Percentiles rank a stretch among this genome's conserved stretches.
These are phyloP conservation scores for Coemansia umbellata DNA, from an alignment of 192 early-diverging fungal genomes.

Conservation along the genomic window DNA sequence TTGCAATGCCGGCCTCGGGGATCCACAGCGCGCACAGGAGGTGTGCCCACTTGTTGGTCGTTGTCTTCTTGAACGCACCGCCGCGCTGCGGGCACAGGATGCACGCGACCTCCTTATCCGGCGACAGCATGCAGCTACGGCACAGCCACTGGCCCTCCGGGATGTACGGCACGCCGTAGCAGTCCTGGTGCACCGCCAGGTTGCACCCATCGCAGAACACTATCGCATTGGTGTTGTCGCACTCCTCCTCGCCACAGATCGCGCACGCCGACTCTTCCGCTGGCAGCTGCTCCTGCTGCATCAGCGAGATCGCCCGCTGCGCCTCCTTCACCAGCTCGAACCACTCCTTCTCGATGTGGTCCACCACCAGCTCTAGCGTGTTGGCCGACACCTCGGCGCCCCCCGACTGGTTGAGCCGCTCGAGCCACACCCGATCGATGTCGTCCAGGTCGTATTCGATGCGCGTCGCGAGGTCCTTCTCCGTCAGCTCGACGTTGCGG, in stretches of 20 bases:
- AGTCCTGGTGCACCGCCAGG: constrained; percentile 98
- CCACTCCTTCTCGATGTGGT: constrained; percentile 95
- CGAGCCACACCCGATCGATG: constrained; percentile 79
- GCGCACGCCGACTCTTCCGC: constrained; percentile 86
- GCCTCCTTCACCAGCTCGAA: constrained; percentile 87
- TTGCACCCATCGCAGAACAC: constrained; percentile 99
- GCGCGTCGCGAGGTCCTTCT: constrained; percentile 50
- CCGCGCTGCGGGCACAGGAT: constrained; percentile 89
- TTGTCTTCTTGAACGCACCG: constrained; percentile 96
- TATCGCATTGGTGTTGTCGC: constrained; percentile 98
- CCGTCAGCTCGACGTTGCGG: constrained; percentile 57
- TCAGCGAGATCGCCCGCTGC: constrained; percentile 60
- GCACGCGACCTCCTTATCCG: constrained; percentile 83
- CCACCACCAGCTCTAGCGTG: constrained; percentile 84
- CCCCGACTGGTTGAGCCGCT: constrained; percentile 53
- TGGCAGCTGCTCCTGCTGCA: constrained; percentile 53
- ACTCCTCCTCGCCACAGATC: constrained; percentile 97
- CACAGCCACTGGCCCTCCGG: constrained; percentile 99
- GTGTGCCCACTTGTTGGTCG: constrained; percentile 91
- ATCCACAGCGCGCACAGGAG: constrained; percentile 96
- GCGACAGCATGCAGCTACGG: constrained; percentile 94
- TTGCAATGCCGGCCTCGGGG: constrained; percentile 84
- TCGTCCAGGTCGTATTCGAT: constrained; percentile 99
- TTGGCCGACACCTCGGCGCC: constrained; percentile 12
- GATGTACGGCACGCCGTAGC: constrained; percentile 98